A percentile compares a stretch with the other conserved stretches of the same genome.
These are phyloP conservation scores for Stramenopiles sp. DNA, from an alignment of 352 stramenopile genomes.

Conservation along the genomic window DNA sequence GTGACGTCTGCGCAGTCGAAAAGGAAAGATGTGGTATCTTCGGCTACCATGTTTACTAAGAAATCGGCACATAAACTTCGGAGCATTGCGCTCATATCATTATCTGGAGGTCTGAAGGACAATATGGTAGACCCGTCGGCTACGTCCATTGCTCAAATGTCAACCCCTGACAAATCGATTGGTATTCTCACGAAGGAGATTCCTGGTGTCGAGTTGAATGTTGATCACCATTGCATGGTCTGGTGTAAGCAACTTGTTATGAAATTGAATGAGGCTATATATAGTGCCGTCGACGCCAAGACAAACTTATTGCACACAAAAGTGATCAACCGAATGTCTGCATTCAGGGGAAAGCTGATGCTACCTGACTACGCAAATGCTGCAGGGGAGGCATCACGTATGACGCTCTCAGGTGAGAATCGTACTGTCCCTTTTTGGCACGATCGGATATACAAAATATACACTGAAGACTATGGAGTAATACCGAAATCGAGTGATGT, in stretches of 20 bases:
- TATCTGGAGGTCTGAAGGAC: conserved; percentile 54
- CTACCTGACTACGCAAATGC: background rate
- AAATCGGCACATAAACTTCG: conserved; percentile 1
- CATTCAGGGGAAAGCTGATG: background rate
- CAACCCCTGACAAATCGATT: conserved; percentile 26
- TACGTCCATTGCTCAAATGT: conserved; percentile 28
- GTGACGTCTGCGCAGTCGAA: background rate
- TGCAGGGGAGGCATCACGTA: background rate
- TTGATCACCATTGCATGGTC: conserved; percentile 53
- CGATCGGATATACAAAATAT: background rate
- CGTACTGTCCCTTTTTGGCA: background rate
- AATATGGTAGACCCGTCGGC: conserved; percentile 39
- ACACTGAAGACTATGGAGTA: background rate
- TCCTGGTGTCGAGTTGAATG: conserved; percentile 35
- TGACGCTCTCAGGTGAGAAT: background rate
- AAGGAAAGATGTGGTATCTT: background rate
- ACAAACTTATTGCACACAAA: conserved; percentile 12
- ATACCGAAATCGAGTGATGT: background rate
- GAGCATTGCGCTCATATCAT: conserved; percentile 35
- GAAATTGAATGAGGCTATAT: conserved; percentile 37
- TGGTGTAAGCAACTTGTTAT: conserved; percentile 58
- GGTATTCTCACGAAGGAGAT: conserved; percentile 38
- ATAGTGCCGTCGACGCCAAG: conserved; percentile 36
- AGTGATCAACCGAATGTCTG: background rate
- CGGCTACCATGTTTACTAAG: background rate